phyloP scores from a whole-genome alignment of 371 early-diverging fungal species.

The Mucor plumbeus region DNA sequence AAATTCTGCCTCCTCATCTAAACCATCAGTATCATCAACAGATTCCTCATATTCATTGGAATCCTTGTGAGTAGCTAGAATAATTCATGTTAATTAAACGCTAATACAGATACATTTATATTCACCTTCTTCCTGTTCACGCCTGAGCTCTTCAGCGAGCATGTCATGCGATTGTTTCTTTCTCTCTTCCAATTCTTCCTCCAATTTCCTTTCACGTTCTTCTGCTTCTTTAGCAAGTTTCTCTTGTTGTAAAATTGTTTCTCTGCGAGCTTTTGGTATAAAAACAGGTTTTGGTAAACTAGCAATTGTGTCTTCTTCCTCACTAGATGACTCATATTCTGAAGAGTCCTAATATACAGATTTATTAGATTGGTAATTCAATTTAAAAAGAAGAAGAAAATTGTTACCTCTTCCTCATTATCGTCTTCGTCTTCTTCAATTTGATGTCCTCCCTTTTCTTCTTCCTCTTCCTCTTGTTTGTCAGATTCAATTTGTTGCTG shows the following conservation, averaged over 20 bases:
- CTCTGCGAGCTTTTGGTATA: slow-evolving; percentile 79
- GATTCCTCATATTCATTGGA: slow-evolving; percentile 39
- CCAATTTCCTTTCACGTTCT: slow-evolving; percentile 54
- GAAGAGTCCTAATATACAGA: slow-evolving; percentile 47
- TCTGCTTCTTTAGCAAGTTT: slow-evolving; percentile 66
- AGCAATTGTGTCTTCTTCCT: slow-evolving; percentile 52
- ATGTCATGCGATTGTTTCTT: slow-evolving; percentile 78
- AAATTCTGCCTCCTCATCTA: slow-evolving; percentile 87
- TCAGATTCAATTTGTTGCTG: slow-evolving; percentile 32
- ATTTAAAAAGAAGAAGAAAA: background rate
- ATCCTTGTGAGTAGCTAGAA: slow-evolving; percentile 37
- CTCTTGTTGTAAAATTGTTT: slow-evolving; percentile 70
- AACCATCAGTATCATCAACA: slow-evolving; percentile 91
- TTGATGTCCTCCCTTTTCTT: slow-evolving; percentile 39
- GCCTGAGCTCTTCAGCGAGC: slow-evolving; percentile 73
- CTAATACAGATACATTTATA: background rate
- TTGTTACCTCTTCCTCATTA: background rate
- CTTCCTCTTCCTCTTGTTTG: slow-evolving; percentile 26
- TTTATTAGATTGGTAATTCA: background rate
- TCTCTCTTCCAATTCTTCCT: slow-evolving; percentile 65
- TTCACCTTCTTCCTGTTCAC: slow-evolving; percentile 41
- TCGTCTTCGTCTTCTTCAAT: slow-evolving; percentile 33
- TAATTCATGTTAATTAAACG: background rate
- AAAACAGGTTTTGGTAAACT: slow-evolving; percentile 81
- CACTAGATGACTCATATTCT: slow-evolving; percentile 70